These are phyloP conservation scores for Cetraspora pellucida DNA, from an alignment of 192 early-diverging fungal genomes.

Conservation along the genomic window DNA sequence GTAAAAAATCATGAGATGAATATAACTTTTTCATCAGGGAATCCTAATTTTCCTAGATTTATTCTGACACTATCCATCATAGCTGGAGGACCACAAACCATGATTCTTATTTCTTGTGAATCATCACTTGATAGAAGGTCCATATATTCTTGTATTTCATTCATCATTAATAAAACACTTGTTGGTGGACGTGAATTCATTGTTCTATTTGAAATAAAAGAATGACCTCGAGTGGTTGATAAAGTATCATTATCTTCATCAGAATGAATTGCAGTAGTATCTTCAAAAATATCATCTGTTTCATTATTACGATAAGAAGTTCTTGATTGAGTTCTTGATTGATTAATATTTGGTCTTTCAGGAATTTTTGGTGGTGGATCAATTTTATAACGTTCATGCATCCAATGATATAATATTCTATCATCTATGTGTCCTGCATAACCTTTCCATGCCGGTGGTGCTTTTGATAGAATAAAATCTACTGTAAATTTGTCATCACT, in stretches of 20 bases:
- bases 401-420: neutral
- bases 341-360: neutral
- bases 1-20: neutral
- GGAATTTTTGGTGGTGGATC: conserved; percentile 3
- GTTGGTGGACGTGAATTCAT: neutral
- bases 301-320: too few relatives aligned
- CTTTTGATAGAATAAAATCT: neutral
- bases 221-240: neutral
- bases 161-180: too few relatives aligned
- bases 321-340: neutral
- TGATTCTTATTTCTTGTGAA: neutral
- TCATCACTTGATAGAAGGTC: neutral
- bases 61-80: conserved; percentile 11
- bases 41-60: neutral
- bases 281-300: neutral
- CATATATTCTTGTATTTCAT: conserved; percentile 9
- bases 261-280: too few relatives aligned
- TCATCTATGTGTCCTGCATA: neutral
- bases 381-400: neutral
- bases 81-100: conserved; percentile 14
- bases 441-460: conserved; percentile 12
- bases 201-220: neutral
- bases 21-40: conserved; percentile 3
- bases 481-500: conserved; percentile 1
- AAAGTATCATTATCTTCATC: neutral